Conservation (phyloP, 306 rosid species). For the Benincasa hispida region DNA sequence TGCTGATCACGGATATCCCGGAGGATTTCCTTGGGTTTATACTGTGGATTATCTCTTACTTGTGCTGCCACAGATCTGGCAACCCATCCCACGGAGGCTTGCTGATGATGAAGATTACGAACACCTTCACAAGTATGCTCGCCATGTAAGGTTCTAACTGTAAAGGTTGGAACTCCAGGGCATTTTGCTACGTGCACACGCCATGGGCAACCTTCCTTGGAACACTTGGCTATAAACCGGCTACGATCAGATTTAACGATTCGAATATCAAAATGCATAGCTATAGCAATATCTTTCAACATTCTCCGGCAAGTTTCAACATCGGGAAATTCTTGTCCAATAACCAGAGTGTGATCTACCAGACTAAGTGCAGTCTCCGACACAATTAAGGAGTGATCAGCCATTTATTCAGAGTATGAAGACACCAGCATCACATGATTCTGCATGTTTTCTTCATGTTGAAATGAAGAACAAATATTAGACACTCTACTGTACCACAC, state of each 20-base stretch:
- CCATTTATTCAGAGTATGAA: constrained; percentile 44
- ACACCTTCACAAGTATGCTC: constrained; percentile 98
- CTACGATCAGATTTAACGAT: constrained; percentile 97
- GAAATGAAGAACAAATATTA: background rate
- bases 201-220: constrained; percentile 99
- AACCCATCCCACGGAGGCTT: constrained; percentile 99
- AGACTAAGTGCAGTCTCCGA: constrained; percentile 27
- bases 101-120: constrained; percentile 90
- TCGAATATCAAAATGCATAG: constrained; percentile 93
- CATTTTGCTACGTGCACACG: constrained; percentile 98
- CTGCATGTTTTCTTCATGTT: background rate
- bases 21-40: constrained; percentile 88
- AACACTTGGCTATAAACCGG: constrained; percentile 96
- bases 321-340: constrained; percentile 96
- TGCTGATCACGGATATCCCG: constrained; percentile 95
- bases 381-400: constrained; percentile 43
- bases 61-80: constrained; percentile 97
- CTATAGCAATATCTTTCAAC: constrained; percentile 94
- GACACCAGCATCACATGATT: constrained; percentile 1
- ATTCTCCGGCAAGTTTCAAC: constrained; percentile 92
- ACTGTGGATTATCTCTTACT: constrained; percentile 86
- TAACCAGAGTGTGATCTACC: constrained; percentile 40
- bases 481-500: background rate
- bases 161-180: constrained; percentile 91
- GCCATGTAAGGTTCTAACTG: constrained; percentile 77